A percentile compares a stretch with the other conserved stretches of the same genome.
These are phyloP conservation scores for Trichoderma sp. DNA, from an alignment of 2,329 filamentous ascomycete genomes.

Conservation along the genomic window DNA sequence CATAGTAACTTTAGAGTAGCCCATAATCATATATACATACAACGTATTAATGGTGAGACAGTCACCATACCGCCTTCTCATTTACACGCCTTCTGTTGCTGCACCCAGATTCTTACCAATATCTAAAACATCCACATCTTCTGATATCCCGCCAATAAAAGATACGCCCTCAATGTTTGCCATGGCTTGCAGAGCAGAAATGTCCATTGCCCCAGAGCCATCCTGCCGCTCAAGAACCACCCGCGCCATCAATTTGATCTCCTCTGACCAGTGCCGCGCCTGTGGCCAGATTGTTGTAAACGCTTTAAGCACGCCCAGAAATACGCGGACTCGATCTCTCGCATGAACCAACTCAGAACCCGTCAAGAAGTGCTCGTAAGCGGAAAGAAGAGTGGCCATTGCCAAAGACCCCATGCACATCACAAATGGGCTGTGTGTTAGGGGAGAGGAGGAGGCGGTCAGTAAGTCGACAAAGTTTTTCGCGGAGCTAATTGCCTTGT, in stretches of 20 bases:
- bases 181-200: not conserved
- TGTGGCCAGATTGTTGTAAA: constrained; percentile 29
- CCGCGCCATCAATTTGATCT: constrained; percentile 28
- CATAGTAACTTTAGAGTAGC: not conserved
- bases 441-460: constrained; percentile 23
- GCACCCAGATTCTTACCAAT: not conserved
- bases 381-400: constrained; percentile 28
- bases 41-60: not conserved
- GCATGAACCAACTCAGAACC: constrained; percentile 18
- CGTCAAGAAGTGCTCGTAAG: constrained; percentile 24
- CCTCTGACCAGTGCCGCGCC: constrained; percentile 25
- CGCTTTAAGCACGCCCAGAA: constrained; percentile 27
- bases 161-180: not conserved
- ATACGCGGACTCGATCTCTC: constrained; percentile 27
- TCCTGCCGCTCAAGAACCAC: constrained; percentile 16
- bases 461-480: constrained; percentile 28
- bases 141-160: not conserved
- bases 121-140: not conserved
- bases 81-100: not conserved
- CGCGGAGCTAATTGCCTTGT: constrained; percentile 26
- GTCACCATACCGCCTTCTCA: not conserved
- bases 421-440: constrained; percentile 28
- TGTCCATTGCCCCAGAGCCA: not conserved
- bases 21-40: not conserved
- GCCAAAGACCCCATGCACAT: constrained; percentile 31